Evolutionary conservation across 306 rosid species (phyloP).

Genomic region (Prunus padus): DNA sequence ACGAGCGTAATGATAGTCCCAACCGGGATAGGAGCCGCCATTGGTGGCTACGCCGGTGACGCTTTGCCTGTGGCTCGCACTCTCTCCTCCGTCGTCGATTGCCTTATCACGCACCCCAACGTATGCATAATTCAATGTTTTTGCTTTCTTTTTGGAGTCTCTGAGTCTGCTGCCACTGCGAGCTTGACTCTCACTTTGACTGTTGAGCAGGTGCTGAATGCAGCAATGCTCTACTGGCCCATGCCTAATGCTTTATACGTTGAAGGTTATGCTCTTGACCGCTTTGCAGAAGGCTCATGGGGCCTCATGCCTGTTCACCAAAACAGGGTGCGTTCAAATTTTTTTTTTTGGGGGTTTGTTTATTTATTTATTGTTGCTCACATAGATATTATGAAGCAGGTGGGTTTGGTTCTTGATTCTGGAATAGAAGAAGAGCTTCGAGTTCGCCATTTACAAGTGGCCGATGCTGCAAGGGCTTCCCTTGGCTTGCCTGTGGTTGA

Average conservation of each 20-base stretch:
- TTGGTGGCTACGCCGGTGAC: constrained; percentile 89
- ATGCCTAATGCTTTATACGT: constrained; percentile 74
- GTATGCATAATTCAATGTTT: constrained; percentile 18
- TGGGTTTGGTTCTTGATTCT: constrained; percentile 87
- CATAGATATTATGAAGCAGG: constrained; percentile 36
- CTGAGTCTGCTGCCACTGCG: background rate
- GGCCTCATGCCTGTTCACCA: constrained; percentile 85
- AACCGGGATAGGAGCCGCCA: constrained; percentile 78
- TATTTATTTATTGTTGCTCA: too few relatives aligned
- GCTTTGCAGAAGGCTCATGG: constrained; percentile 87
- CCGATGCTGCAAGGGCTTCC: constrained; percentile 89
- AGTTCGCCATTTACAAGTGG: constrained; percentile 79
- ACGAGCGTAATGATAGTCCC: constrained; percentile 86
- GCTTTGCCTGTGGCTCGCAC: constrained; percentile 87
- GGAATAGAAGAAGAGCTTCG: constrained; percentile 80
- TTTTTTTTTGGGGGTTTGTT: too few relatives aligned
- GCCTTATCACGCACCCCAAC: constrained; percentile 87
- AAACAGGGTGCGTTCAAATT: constrained; percentile 48
- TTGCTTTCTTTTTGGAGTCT: background rate
- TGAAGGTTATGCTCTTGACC: constrained; percentile 91
- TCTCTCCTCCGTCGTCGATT: constrained; percentile 71
- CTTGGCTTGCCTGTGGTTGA: constrained; percentile 86
- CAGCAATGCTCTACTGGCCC: constrained; percentile 95
- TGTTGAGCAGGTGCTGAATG: constrained; percentile 70
- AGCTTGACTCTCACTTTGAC: background rate